Conservation (phyloP, 1,139 yeast species). For the Kodamaea derodonti region DNA sequence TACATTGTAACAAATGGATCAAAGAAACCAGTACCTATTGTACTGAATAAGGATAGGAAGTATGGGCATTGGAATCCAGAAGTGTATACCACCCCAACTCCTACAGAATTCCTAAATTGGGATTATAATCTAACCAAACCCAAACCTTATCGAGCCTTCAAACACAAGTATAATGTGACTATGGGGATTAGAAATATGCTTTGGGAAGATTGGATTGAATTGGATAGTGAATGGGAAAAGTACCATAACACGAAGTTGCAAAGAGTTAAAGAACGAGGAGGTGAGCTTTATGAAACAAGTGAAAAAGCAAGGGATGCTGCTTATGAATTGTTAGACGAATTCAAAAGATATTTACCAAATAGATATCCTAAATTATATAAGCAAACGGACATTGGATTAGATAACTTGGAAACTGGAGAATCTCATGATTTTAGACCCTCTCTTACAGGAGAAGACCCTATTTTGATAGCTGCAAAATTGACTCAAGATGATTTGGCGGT, state of each 20-base stretch:
- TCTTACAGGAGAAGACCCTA: slow-evolving; percentile 43
- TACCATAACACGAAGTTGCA: slow-evolving; percentile 50
- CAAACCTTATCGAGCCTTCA: slow-evolving; percentile 59
- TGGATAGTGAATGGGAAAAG: slow-evolving; percentile 60
- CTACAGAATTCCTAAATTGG: slow-evolving; percentile 48
- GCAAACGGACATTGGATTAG: slow-evolving; percentile 43
- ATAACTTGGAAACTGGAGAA: slow-evolving; percentile 54
- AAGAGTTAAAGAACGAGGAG: slow-evolving; percentile 44
- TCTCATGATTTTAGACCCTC: slow-evolving; percentile 24
- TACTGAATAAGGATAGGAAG: slow-evolving; percentile 29
- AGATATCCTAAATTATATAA: slow-evolving; percentile 57
- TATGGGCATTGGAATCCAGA: slow-evolving; percentile 54
- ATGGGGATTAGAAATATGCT: slow-evolving; percentile 68
- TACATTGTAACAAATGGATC: neutral
- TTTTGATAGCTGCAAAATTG: slow-evolving; percentile 52
- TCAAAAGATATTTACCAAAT: slow-evolving; percentile 49
- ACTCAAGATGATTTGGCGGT: slow-evolving; percentile 69
- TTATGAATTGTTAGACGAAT: slow-evolving; percentile 51
- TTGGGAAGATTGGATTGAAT: slow-evolving; percentile 58
- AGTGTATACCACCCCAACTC: slow-evolving; percentile 44
- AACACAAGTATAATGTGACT: slow-evolving; percentile 50
- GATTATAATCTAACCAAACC: slow-evolving; percentile 49
- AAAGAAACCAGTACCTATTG: neutral
- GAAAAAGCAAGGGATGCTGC: slow-evolving; percentile 55
- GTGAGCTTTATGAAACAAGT: slow-evolving; percentile 48